Percentiles rank a stretch among this genome's conserved stretches.
These are phyloP conservation scores for Rubia yunnanensis DNA, from an alignment of 257 asterid genomes.

Conservation along the genomic window DNA sequence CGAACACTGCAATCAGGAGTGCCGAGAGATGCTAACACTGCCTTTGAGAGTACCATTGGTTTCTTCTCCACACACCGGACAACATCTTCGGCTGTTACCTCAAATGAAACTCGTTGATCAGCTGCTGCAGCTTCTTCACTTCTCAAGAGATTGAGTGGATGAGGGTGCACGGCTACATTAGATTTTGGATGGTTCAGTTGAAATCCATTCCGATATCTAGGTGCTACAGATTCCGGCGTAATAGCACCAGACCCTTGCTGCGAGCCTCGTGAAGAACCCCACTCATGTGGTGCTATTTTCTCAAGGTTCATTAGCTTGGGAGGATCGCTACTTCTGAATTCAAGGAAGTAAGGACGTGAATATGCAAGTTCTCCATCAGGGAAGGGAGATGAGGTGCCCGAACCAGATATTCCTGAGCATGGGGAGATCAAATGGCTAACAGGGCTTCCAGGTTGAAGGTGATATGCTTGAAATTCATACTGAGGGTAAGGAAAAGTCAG, in stretches of 20 bases:
- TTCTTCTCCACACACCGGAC: conserved; percentile 58
- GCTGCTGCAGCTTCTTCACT: conserved; percentile 28
- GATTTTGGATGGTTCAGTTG: conserved; percentile 39
- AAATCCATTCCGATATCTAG: conserved; percentile 22
- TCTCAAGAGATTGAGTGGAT: conserved; percentile 18
- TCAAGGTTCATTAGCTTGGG: conserved; percentile 71
- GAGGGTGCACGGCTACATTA: conserved; percentile 35
- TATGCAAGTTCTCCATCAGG: conserved; percentile 47
- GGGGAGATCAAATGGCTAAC: conserved; percentile 92
- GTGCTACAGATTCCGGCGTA: conserved; percentile 56
- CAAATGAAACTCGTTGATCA: conserved; percentile 71
- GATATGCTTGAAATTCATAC: conserved; percentile 77
- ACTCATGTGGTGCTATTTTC: conserved; percentile 48
- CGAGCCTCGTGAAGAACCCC: conserved; percentile 63
- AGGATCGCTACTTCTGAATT: conserved; percentile 43
- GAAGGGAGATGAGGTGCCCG: conserved; percentile 86
- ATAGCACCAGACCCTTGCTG: conserved; percentile 57
- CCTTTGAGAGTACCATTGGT: conserved; percentile 23
- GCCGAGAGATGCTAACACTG: conserved; percentile 20
- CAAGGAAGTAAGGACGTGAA: conserved; percentile 54
- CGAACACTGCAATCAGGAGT: conserved; percentile 17
- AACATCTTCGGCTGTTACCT: conserved; percentile 55
- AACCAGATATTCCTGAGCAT: conserved; percentile 77
- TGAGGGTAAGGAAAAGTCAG: conserved; percentile 47
- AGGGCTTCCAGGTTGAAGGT: conserved; percentile 94